Conservation (phyloP, 2,329 filamentous ascomycete genomes). For the Colletotrichum truncatum region DNA sequence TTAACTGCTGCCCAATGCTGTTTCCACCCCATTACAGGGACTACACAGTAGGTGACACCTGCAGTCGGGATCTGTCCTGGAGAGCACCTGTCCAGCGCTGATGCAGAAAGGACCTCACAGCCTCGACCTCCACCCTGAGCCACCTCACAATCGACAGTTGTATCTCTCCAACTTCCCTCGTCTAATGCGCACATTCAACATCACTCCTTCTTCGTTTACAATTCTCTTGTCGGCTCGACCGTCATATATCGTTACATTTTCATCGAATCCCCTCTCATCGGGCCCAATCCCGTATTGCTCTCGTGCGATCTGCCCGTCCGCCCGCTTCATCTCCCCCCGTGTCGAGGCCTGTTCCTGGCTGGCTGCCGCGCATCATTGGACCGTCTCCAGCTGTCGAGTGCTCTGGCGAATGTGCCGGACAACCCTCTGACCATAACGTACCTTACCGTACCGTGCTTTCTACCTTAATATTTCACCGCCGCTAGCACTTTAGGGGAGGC, state of each 20-base stretch:
- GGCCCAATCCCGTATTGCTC: not conserved
- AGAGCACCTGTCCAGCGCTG: not conserved
- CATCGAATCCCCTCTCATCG: not conserved
- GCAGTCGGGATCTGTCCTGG: slow-evolving; percentile 4
- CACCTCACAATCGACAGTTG: slow-evolving; percentile 11
- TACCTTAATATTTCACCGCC: slow-evolving; percentile 31
- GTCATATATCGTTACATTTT: slow-evolving; percentile 4
- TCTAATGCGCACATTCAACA: slow-evolving; percentile 14
- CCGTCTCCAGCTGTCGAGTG: slow-evolving; percentile 27
- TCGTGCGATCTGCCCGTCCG: not conserved
- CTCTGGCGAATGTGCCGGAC: slow-evolving; percentile 10
- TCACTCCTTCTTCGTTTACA: slow-evolving; percentile 5
- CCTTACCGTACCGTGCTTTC: slow-evolving; percentile 6
- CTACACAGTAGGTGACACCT: too few species aligned
- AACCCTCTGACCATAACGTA: slow-evolving; percentile 17
- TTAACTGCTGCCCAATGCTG: not conserved
- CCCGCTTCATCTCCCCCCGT: not conserved
- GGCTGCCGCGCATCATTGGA: slow-evolving; percentile 23
- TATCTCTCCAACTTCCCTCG: not conserved
- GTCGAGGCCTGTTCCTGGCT: slow-evolving; percentile 28
- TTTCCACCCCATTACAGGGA: not conserved
- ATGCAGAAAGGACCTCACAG: slow-evolving; percentile 8
- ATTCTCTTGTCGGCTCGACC: slow-evolving; percentile 1
- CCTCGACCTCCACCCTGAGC: slow-evolving; percentile 24
- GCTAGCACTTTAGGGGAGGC: slow-evolving; percentile 30